These are phyloP conservation scores for Venturia pyrina DNA, from an alignment of 2,329 filamentous ascomycete species.

Conservation along the genomic window DNA sequence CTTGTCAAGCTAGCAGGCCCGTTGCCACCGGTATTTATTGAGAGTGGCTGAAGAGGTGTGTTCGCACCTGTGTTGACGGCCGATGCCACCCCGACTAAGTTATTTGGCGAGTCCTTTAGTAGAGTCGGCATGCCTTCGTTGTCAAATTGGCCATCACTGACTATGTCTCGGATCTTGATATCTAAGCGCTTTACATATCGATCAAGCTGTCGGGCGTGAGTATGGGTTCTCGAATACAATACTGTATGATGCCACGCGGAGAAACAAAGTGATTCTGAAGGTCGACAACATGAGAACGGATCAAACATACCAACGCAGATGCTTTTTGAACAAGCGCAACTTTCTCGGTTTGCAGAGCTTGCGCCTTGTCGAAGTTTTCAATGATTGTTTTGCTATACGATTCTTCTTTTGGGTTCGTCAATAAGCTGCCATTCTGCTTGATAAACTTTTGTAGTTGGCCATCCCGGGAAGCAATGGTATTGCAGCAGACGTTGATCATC, in stretches of 20 bases:
- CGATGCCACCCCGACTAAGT: constrained; percentile 38
- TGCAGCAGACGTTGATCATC: constrained; percentile 57
- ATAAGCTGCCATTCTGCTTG: constrained; percentile 63
- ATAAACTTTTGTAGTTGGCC: constrained; percentile 72
- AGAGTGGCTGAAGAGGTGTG: constrained; percentile 43
- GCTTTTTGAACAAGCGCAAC: constrained; percentile 56
- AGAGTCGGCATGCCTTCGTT: constrained; percentile 50
- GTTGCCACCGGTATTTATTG: constrained; percentile 12
- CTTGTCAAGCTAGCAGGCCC: background rate
- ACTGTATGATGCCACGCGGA: background rate
- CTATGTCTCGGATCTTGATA: constrained; percentile 49
- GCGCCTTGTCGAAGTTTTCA: constrained; percentile 58
- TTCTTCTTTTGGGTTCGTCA: constrained; percentile 66
- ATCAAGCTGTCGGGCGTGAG: constrained; percentile 34
- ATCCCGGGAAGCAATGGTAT: constrained; percentile 62
- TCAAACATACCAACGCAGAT: constrained; percentile 51
- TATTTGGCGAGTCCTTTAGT: constrained; percentile 38
- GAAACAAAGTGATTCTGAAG: background rate
- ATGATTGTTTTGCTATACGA: constrained; percentile 54
- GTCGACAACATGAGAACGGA: constrained; percentile 29
- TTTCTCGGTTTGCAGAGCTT: constrained; percentile 67
- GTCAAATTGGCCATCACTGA: constrained; percentile 39
- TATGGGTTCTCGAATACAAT: constrained; percentile 15
- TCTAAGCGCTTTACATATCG: constrained; percentile 55
- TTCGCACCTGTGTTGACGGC: constrained; percentile 33